Percentiles rank a stretch among this genome's conserved stretches.
phyloP scores from a whole-genome alignment of 192 early-diverging fungal species.

The Pilobolus umbonatus region DNA sequence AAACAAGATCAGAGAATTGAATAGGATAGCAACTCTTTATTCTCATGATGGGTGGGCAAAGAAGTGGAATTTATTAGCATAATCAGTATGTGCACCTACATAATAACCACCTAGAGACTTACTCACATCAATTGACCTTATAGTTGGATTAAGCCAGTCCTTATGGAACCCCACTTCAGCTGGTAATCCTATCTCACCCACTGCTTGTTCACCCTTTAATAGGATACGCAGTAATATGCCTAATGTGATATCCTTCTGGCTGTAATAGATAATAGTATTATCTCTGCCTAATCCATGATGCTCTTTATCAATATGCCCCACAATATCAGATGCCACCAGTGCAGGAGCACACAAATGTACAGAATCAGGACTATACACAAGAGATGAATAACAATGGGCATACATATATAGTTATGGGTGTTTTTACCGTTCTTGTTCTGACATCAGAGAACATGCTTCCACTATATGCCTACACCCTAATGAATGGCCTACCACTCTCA shows the following conservation, averaged over 20 bases:
- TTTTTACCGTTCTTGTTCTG: slow-evolving; percentile 13
- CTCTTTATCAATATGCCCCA: slow-evolving; percentile 2
- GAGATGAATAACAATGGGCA: neutral
- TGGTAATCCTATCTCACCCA: slow-evolving; percentile 28
- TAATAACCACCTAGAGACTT: slow-evolving; percentile 28
- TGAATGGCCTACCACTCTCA: slow-evolving; percentile 33
- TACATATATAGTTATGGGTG: neutral
- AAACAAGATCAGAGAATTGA: too few relatives aligned
- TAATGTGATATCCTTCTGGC: slow-evolving; percentile 27
- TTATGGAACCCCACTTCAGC: neutral
- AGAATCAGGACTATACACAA: slow-evolving; percentile 23
- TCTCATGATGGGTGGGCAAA: slow-evolving; percentile 3
- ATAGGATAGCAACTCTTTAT: too few relatives aligned
- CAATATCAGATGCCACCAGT: slow-evolving; percentile 20
- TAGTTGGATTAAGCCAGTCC: slow-evolving; percentile 10
- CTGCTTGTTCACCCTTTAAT: slow-evolving; percentile 16
- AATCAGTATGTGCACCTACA: slow-evolving; percentile 31
- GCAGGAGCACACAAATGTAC: slow-evolving; percentile 37
- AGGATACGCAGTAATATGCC: slow-evolving; percentile 25
- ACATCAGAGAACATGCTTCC: slow-evolving; percentile 25
- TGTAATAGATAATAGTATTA: slow-evolving; percentile 30
- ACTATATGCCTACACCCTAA: slow-evolving; percentile 36
- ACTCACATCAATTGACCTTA: slow-evolving; percentile 17
- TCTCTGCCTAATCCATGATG: slow-evolving; percentile 17
- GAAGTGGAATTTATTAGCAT: slow-evolving; percentile 31